Conservation (phyloP, 225 moss, liverwort and hornwort genomes). For the Sphagnum tenellum region DNA sequence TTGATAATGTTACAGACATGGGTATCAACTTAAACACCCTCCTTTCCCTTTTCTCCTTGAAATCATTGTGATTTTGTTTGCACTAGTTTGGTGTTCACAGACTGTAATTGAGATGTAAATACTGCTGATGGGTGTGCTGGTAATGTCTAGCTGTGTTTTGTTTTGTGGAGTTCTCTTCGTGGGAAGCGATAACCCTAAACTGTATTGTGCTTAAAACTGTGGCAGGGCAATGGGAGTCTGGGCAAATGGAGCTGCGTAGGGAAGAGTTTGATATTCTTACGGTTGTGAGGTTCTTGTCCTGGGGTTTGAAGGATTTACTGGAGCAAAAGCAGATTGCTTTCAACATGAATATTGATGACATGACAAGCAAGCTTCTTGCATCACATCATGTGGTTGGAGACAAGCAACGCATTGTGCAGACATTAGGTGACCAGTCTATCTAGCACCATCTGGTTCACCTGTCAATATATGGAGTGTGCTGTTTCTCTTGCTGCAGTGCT, state of each 20-base stretch:
- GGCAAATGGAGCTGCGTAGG: constrained; percentile 57
- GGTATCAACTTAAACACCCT: background rate
- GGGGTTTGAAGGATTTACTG: constrained; percentile 67
- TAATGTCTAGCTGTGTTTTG: too few relatives aligned
- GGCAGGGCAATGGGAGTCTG: constrained; percentile 77
- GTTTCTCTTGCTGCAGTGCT: too few relatives aligned
- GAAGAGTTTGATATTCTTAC: constrained; percentile 70
- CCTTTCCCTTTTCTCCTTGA: background rate
- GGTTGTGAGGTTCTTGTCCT: constrained; percentile 60
- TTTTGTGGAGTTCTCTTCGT: too few relatives aligned
- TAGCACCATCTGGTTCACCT: too few relatives aligned
- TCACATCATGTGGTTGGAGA: constrained; percentile 56
- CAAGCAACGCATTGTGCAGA: constrained; percentile 72
- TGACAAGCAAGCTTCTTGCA: constrained; percentile 35
- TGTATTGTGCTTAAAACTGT: too few relatives aligned
- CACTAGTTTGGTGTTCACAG: background rate
- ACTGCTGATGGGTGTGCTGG: too few relatives aligned
- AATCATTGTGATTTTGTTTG: background rate
- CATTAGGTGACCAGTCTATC: constrained; percentile 27
- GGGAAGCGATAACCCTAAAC: background rate
- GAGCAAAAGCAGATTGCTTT: constrained; percentile 66
- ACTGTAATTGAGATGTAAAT: background rate
- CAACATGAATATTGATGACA: constrained; percentile 49
- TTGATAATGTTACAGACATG: background rate
- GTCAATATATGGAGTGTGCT: background rate